Conservation (phyloP, 257 asterid genomes). For the Striga asiatica region DNA sequence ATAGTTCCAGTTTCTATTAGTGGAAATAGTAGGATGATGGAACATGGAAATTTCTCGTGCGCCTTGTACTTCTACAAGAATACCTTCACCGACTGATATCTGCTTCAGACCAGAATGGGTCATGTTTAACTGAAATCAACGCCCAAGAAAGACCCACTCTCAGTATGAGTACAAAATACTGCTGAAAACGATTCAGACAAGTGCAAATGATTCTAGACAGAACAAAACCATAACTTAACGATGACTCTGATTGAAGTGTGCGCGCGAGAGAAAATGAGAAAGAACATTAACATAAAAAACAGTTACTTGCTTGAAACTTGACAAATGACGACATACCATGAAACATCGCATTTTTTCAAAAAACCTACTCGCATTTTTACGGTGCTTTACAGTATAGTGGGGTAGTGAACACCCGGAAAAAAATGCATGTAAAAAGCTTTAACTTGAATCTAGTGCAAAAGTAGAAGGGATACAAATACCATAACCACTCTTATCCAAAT, state of each 20-base stretch:
- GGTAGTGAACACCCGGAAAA: too few species aligned
- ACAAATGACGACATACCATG: too few species aligned
- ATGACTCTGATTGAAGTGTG: too few species aligned
- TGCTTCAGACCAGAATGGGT: slow-evolving; percentile 47
- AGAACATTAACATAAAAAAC: neutral
- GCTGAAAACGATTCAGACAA: too few species aligned
- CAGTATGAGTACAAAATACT: neutral
- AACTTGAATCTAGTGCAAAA: neutral
- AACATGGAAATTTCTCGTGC: slow-evolving; percentile 53
- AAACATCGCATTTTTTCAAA: too few species aligned
- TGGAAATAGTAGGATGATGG: slow-evolving; percentile 23
- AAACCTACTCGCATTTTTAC: too few species aligned
- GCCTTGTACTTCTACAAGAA: slow-evolving; percentile 52
- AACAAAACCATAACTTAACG: too few species aligned
- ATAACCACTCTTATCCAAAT: neutral
- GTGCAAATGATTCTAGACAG: too few species aligned
- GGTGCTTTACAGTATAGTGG: too few species aligned
- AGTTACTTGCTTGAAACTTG: too few species aligned
- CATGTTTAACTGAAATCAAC: slow-evolving; percentile 36
- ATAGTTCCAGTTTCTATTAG: slow-evolving; percentile 10
- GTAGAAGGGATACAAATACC: neutral
- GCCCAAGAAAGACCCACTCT: slow-evolving; percentile 9
- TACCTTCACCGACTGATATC: slow-evolving; percentile 66
- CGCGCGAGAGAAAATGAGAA: too few species aligned
- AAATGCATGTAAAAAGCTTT: too few species aligned